Percentiles rank a stretch among this genome's conserved stretches.
Evolutionary conservation across 345 rosid species (phyloP).

Genomic region (Eucalyptus pauciflora): DNA sequence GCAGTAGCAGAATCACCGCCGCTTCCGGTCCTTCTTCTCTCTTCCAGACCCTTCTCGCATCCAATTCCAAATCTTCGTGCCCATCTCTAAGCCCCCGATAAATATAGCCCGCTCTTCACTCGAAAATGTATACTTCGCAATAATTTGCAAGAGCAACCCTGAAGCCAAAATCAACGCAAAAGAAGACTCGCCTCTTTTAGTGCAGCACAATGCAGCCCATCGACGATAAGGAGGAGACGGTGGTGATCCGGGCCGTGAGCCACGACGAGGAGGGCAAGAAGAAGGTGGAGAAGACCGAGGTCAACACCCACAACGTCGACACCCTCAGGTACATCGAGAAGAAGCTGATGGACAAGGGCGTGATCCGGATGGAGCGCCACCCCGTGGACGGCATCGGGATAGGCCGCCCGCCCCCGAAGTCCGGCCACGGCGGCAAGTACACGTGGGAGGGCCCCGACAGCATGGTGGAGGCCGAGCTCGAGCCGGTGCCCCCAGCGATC

Average conservation of each 20-base stretch:
- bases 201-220: conserved; percentile 16
- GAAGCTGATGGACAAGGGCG: conserved; percentile 65
- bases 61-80: not conserved
- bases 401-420: conserved; percentile 43
- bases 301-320: conserved; percentile 34
- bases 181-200: not conserved
- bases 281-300: conserved; percentile 27
- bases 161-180: not conserved
- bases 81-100: not conserved
- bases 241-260: conserved; percentile 27
- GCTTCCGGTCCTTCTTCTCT: not conserved
- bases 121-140: not conserved
- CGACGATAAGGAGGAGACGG: conserved; percentile 29
- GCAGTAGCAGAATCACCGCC: not conserved
- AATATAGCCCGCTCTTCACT: not conserved
- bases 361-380: conserved; percentile 68
- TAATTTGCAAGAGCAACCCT: not conserved
- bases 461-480: conserved; percentile 37
- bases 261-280: conserved; percentile 38
- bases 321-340: conserved; percentile 48
- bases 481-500: conserved; percentile 37
- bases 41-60: not conserved
- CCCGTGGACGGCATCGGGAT: conserved; percentile 53
- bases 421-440: conserved; percentile 81
- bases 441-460: conserved; percentile 80